Evolutionary conservation across 768 basidiomycete species (phyloP), one percentile per base, ranked within the genome.

Genomic region (Mycena alexandri): DNA sequence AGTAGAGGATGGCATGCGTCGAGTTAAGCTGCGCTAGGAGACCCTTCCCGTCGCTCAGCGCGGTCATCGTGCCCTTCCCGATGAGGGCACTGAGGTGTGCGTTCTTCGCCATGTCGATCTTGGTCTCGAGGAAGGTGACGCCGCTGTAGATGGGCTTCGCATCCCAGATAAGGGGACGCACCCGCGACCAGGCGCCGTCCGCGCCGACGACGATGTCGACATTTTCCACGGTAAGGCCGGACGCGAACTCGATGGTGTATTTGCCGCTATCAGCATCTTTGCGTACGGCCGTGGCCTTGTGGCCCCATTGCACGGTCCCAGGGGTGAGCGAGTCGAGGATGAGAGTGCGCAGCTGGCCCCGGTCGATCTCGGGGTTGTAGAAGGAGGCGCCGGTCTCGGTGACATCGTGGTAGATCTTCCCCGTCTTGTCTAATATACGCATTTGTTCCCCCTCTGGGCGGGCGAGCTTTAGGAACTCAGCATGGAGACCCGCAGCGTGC

Each of bases 1-100:
- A 48, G 66, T 79, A 77, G 29, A 78, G 67, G 43, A 72, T 69
- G 58, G 73, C 68, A n/a, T 24, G 76, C 59, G 74, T 71, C 16
- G 73, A 68, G 70, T 80, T 81, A 56, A 73, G 76, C 65, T 82
- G 81, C 11, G 75, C 67, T 21, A 79, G 57, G 57, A 83, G 52
- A 6, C 25, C 75, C 62, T 75, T 74, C 25, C 63, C 62, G 44
- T 77, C 74, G 21, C 63, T 65, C 34, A 78, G 41, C 19, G 73
- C 71, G 55, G 73, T 69, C 54, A 75, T 66, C 34, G 52, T 59
- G 16, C 80, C 79, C 9, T 47, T 61, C 5, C 75, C 75, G 38
- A 77, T 70, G 52, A 73, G 65, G 33, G 55, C 55, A 38, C 50
- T 58, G 21, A 72, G 47, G 2, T 65, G 38, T 29, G 78, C 68